Percentiles rank a stretch among this genome's conserved stretches.
Evolutionary conservation across 352 stramenopile genomes (phyloP).

Genomic region (Phytophthora capsici): DNA sequence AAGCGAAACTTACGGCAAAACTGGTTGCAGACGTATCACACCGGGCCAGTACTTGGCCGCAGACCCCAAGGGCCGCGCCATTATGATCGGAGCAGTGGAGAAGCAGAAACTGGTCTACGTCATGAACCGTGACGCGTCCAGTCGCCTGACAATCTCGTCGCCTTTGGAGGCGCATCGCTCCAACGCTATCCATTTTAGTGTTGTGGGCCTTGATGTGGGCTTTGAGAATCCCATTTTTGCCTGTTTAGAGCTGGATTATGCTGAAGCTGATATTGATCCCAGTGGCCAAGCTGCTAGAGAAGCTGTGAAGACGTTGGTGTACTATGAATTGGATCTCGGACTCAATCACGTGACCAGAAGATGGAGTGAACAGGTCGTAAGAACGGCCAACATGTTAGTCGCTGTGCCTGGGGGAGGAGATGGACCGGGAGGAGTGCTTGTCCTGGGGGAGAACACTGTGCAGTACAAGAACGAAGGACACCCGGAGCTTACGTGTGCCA

Average conservation of each 20-base stretch:
- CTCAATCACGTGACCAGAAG: constrained; percentile 99
- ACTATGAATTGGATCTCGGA: constrained; percentile 99
- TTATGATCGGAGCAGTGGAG: constrained; percentile 97
- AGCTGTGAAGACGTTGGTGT: constrained; percentile 96
- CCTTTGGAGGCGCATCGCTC: constrained; percentile 98
- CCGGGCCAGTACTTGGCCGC: constrained; percentile 97
- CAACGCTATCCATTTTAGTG: constrained; percentile 94
- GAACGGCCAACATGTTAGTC: constrained; percentile 95
- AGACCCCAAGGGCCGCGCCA: constrained; percentile 97
- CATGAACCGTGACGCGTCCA: constrained; percentile 96
- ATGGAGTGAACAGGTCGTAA: constrained; percentile 90
- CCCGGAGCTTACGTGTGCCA: constrained; percentile 70
- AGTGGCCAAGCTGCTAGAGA: constrained; percentile 62
- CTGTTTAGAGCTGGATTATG: constrained; percentile 96
- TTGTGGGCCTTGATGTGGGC: constrained; percentile 97
- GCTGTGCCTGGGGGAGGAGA: constrained; percentile 86
- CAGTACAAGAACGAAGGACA: constrained; percentile 98
- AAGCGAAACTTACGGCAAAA: constrained; percentile 97
- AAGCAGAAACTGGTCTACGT: constrained; percentile 99
- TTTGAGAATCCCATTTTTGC: constrained; percentile 99
- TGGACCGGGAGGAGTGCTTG: constrained; percentile 93
- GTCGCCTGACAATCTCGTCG: constrained; percentile 96
- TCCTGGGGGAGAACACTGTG: constrained; percentile 96
- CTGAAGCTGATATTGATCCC: constrained; percentile 85
- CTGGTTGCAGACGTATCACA: constrained; percentile 95